Base-by-base conservation (phyloP, 352 stramenopile genomes). In the Ophiocytium majus region DNA sequence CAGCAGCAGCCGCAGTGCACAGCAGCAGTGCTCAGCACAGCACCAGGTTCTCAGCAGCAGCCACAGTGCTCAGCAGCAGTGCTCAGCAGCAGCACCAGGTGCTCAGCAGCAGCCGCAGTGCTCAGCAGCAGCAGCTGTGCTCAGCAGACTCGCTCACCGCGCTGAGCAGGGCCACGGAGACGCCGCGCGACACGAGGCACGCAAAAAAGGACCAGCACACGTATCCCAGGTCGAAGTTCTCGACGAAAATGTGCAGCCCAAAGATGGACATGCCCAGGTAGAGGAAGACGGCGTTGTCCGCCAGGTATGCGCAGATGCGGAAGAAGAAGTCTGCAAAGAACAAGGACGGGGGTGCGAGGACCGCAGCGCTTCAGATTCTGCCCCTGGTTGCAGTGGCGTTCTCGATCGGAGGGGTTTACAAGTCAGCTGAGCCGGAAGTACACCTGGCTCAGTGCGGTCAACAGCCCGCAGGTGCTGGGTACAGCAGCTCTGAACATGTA, bases 221-320 rank as follows among this genome's bases (percentile, higher is more conserved):
- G 64, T 98, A 64, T 1, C 35, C 66, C 63, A 95, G 90, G 85
- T 93, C 91, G 86, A 88, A 63, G n/a, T 93, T 95, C 80, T 92
- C 92, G 57, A 93, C 34, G 64, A 76, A 37, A 17, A 37, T 89
- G 28, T 91, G 91, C 23, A 97, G 86, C 9, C 92, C 91, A 90
- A 97, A 97, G 0, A 97, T 93, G 23, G 91, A 95, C 1, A 98
- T 88, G 17, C 95, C 95, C 32, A 98, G 88, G 86, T 98, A 93
- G 82, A 98, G 89, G 89, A 98, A 98, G 71, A 98, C 95, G 0
- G 93, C 91, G 0, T 94, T 96, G 88, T 98, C 95, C 9, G 94
- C 92, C 86, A 97, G 92, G 89, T 97, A 93, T 17, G 94, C 92
- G n/a, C 96, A 86, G 0, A 95, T 93, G 83, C 95, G 94, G 86